These are phyloP conservation scores for Carex pumila DNA, from an alignment of 176 grass and related monocot species.

Conservation along the genomic window DNA sequence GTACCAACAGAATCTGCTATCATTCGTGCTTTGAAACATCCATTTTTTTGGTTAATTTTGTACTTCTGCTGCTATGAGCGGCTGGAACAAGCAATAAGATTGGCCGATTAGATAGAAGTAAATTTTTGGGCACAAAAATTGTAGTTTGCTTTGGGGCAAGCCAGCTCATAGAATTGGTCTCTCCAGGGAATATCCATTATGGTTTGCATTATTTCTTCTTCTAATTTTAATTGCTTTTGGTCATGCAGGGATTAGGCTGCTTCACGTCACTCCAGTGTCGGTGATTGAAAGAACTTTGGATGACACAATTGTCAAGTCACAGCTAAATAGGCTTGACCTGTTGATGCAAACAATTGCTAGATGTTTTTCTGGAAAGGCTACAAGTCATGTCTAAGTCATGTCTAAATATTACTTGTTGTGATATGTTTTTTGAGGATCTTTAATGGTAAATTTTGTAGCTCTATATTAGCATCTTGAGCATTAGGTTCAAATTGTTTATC, in stretches of 20 bases:
- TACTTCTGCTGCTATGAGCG: not conserved
- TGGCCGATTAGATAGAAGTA: not conserved
- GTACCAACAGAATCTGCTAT: not conserved
- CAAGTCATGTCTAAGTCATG: not conserved
- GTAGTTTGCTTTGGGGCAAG: not conserved
- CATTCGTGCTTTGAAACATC: not conserved
- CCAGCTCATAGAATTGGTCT: not conserved
- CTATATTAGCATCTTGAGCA: not conserved
- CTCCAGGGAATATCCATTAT: not conserved
- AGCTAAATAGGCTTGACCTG: not conserved
- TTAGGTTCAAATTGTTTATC: constrained; percentile 6
- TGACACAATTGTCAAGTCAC: not conserved
- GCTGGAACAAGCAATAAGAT: not conserved
- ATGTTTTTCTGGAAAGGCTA: not conserved
- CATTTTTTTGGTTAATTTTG: not conserved
- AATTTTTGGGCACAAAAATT: not conserved
- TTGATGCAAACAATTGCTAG: not conserved
- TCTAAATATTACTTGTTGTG: not conserved
- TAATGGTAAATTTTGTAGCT: constrained; percentile 12
- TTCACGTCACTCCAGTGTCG: not conserved
- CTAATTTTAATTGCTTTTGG: not conserved
- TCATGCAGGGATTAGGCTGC: not conserved
- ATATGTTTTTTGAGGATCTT: not conserved
- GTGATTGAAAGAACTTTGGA: not conserved
- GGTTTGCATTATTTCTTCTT: not conserved